Conservation (phyloP, 2,329 filamentous ascomycete species). For the Mycosphaerella sp. region DNA sequence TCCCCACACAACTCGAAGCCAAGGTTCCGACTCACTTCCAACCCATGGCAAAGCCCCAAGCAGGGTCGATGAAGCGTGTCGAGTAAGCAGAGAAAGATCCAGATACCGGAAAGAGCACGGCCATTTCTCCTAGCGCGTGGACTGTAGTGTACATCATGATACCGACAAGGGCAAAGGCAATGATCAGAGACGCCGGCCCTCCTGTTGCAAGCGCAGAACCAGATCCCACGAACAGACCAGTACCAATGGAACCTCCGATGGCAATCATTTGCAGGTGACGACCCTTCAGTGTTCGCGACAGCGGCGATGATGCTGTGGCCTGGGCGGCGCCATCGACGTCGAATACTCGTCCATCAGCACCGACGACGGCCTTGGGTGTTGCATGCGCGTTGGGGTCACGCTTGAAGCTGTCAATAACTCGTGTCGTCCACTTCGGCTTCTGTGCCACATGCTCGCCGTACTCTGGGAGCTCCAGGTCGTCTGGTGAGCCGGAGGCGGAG, state of each 20-base stretch:
- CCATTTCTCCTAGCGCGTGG: conserved; percentile 34
- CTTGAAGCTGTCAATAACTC: conserved; percentile 57
- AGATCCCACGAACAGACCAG: conserved; percentile 35
- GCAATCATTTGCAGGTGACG: conserved; percentile 97
- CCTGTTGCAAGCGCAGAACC: conserved; percentile 31
- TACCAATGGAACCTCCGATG: conserved; percentile 46
- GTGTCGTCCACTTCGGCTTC: conserved; percentile 22
- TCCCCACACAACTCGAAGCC: neutral
- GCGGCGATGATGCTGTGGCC: conserved; percentile 64
- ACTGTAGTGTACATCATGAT: conserved; percentile 33
- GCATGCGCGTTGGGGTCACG: conserved; percentile 54
- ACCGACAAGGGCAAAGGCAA: conserved; percentile 31
- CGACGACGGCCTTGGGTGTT: conserved; percentile 42
- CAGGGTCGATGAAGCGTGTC: conserved; percentile 33
- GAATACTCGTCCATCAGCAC: conserved; percentile 51
- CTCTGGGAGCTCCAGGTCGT: conserved; percentile 15
- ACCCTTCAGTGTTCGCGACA: conserved; percentile 69
- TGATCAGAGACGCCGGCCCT: conserved; percentile 33
- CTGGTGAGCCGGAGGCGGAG: conserved; percentile 10
- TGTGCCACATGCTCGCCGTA: conserved; percentile 25
- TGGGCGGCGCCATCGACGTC: conserved; percentile 57
- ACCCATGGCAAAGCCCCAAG: conserved; percentile 36
- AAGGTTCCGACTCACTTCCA: conserved; percentile 30
- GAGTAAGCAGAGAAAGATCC: conserved; percentile 35
- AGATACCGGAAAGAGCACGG: conserved; percentile 33